Conservation (phyloP, 768 basidiomycete species). For the Kwoniella mangroviensis region DNA sequence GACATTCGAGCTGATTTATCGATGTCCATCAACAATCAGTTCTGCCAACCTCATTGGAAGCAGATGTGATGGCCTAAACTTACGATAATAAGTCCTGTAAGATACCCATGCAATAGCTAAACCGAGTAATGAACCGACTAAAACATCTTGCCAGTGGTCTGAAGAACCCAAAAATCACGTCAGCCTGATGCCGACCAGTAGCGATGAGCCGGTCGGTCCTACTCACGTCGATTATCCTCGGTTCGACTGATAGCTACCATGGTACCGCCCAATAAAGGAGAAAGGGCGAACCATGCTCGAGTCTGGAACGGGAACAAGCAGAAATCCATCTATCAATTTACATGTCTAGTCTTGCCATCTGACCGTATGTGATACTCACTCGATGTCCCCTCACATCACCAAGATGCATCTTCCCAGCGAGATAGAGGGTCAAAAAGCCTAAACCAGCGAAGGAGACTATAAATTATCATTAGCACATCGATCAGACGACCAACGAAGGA, state of each 20-base stretch:
- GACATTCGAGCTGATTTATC: slow-evolving; percentile 42
- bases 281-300: slow-evolving; percentile 74
- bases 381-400: slow-evolving; percentile 78
- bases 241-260: slow-evolving; percentile 69
- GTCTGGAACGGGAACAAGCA: slow-evolving; percentile 28
- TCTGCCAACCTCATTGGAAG: no score
- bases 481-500: no score
- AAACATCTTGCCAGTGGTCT: slow-evolving; percentile 93
- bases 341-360: slow-evolving; percentile 53
- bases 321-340: neutral
- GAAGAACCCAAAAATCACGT: neutral
- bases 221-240: slow-evolving; percentile 86
- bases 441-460: slow-evolving; percentile 91
- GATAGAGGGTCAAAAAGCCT: slow-evolving; percentile 82
- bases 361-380: slow-evolving; percentile 37
- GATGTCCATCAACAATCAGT: neutral
- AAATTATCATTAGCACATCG: no score
- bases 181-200: neutral
- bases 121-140: slow-evolving; percentile 78
- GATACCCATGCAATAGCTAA: slow-evolving; percentile 62
- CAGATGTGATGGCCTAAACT: slow-evolving; percentile 12
- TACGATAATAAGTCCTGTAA: slow-evolving; percentile 56
- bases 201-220: neutral
- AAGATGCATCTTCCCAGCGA: slow-evolving; percentile 89
- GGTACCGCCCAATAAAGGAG: slow-evolving; percentile 75